Percentiles rank a stretch among this genome's conserved stretches.
Conservation (phyloP, 306 rosid genomes). For the Vigna angularis region DNA sequence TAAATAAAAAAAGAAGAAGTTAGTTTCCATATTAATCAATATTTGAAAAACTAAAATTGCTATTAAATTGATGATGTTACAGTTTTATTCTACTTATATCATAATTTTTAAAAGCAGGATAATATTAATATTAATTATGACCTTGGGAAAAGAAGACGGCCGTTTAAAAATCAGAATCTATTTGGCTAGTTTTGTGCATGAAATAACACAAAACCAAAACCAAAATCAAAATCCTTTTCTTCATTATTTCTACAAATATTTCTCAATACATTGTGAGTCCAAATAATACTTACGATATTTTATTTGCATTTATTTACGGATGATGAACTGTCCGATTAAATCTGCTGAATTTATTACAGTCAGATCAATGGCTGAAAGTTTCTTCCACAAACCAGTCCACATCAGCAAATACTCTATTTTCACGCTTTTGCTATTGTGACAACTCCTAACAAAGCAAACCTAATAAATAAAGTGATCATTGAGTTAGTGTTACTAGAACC, state of each 20-base stretch:
- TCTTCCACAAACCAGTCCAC: constrained; percentile 13
- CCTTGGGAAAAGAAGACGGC: no score
- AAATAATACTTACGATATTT: neutral
- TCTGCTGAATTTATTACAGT: constrained; percentile 32
- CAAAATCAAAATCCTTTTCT: constrained; percentile 3
- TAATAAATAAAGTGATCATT: constrained; percentile 9
- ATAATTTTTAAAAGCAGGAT: no score
- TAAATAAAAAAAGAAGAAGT: no score
- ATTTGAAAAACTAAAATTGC: no score
- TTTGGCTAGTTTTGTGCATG: neutral
- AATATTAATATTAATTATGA: no score
- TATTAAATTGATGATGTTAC: no score
- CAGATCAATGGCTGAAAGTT: constrained; percentile 36
- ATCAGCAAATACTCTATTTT: constrained; percentile 36
- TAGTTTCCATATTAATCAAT: no score
- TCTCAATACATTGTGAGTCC: neutral
- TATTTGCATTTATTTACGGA: neutral
- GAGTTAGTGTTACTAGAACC: neutral
- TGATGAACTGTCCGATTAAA: constrained; percentile 44
- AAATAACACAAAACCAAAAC: neutral
- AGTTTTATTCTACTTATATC: no score
- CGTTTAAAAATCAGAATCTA: neutral
- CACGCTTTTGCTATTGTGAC: constrained; percentile 5
- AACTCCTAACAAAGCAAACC: constrained; percentile 23
- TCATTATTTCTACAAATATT: neutral